Percentiles rank a stretch among this genome's conserved stretches.
These are phyloP conservation scores for Prillingera fragicola DNA, from an alignment of 1,284 basidiomycete species.

Conservation along the genomic window DNA sequence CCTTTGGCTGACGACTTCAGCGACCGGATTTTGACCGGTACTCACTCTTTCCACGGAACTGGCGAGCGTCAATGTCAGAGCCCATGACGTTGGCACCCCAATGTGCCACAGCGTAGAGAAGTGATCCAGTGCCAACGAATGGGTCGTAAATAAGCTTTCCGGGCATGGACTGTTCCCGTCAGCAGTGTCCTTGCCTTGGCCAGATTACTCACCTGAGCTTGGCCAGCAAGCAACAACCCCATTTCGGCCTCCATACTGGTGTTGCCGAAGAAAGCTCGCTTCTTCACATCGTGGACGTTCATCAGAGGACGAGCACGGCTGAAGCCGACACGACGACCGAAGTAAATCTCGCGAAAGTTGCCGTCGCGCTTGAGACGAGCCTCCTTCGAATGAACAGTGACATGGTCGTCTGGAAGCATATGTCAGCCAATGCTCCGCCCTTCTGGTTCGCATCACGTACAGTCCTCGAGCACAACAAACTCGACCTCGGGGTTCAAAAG, in stretches of 20 bases:
- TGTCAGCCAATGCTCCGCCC: constrained; percentile 17
- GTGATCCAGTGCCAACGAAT: constrained; percentile 93
- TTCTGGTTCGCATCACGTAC: too few relatives aligned
- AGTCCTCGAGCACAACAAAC: constrained; percentile 84
- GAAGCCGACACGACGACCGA: constrained; percentile 75
- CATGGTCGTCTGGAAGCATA: constrained; percentile 28
- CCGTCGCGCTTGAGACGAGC: constrained; percentile 54
- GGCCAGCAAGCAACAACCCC: constrained; percentile 91
- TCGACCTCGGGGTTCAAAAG: constrained; percentile 75
- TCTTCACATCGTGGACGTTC: constrained; percentile 76
- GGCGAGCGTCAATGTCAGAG: constrained; percentile 94
- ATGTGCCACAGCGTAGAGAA: constrained; percentile 77
- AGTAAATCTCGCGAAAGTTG: constrained; percentile 64
- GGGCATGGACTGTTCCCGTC: constrained; percentile 61
- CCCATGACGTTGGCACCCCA: constrained; percentile 86
- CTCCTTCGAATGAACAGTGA: constrained; percentile 21
- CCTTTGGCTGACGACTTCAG: constrained; percentile 42
- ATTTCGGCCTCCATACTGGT: constrained; percentile 98
- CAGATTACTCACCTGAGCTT: constrained; percentile 63
- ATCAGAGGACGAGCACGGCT: constrained; percentile 67
- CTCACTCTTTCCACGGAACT: constrained; percentile 82
- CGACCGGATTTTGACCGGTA: background rate
- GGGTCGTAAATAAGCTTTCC: constrained; percentile 94
- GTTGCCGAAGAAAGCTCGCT: constrained; percentile 85
- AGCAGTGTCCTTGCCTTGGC: background rate